Evolutionary conservation across 1,284 basidiomycete genomes (phyloP), one percentile per base, ranked within the genome.

Genomic region (Pseudomicrostroma phylloplanum): DNA sequence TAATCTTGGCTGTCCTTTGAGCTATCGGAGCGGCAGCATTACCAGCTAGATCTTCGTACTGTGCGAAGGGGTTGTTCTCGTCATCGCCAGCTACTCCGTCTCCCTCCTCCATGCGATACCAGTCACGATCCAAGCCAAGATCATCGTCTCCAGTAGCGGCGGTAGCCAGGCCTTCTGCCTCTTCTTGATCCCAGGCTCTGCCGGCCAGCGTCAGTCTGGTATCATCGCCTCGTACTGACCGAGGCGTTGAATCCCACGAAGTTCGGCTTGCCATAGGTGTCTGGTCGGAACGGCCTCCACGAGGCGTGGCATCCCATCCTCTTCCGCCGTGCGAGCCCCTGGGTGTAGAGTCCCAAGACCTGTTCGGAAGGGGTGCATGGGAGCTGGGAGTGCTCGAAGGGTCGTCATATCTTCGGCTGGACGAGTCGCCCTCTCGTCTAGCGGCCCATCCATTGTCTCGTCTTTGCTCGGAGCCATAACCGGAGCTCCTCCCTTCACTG

Each of bases 31-130:
- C 62, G 4, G 59, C 53, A 19, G 69, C 58, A 23, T 69, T 60
- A 25, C 51, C 25, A 0, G 70, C 89, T 68, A 91, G 89, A 51
- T 81, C 80, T 58, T 80, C 80, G 78, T 94, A 98, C 70, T 94
- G 90, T 0, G 91, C 84, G 46, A 98, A 87, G 0, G 91, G 92
- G 73, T 96, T 96, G 78, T 91, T 88, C 67, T 92, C 92, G 57
- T 92, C 90, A 65, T 93, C 90, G 4, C 90, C 91, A 6, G 81
- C 82, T 72, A 83, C 67, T 11, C 60, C 60, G n/a, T 43, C 71
- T 25, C 66, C 70, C 55, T 75, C 75, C 26, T 77, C 76, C 67
- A 72, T 74, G 23, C 66, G 62, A 61, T 79, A 77, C 75, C 77
- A 77, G 54, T 77, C 71, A 11, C 75, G 69, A 36, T 73, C 67